Conservation (phyloP, 495 filamentous ascomycete genomes). For the Aspergillus asperescens region DNA sequence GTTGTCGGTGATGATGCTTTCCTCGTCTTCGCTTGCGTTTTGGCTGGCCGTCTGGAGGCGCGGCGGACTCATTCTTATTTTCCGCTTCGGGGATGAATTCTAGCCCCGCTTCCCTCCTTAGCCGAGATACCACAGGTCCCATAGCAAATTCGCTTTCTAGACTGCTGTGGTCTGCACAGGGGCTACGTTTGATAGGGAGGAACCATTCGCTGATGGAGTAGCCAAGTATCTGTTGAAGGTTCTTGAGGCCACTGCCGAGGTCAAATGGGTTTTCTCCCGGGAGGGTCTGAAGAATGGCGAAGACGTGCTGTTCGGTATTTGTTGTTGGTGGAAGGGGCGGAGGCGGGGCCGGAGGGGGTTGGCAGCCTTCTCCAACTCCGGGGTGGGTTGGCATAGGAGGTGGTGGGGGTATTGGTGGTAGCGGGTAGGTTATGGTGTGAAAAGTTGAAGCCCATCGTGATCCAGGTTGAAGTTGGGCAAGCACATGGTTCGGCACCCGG, state of each 20-base stretch:
- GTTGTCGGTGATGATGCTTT: constrained; percentile 7
- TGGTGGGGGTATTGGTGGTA: constrained; percentile 15
- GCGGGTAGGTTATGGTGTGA: constrained; percentile 45
- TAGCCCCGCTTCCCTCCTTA: constrained; percentile 46
- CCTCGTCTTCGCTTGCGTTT: constrained; percentile 13
- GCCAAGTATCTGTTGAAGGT: constrained; percentile 74
- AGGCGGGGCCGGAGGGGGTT: neutral
- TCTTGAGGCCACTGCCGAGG: constrained; percentile 53
- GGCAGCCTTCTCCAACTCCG: constrained; percentile 3
- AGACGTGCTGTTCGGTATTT: constrained; percentile 49
- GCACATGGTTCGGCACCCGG: constrained; percentile 52
- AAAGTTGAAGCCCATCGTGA: constrained; percentile 41
- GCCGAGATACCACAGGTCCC: constrained; percentile 48
- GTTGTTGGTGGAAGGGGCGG: neutral
- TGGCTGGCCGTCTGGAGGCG: neutral
- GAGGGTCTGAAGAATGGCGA: constrained; percentile 67
- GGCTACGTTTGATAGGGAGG: constrained; percentile 61
- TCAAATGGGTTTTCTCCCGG: constrained; percentile 79
- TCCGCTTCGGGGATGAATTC: constrained; percentile 1
- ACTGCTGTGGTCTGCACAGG: constrained; percentile 51
- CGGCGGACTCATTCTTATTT: neutral
- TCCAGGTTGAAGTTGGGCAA: constrained; percentile 32
- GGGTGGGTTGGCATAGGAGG: constrained; percentile 3
- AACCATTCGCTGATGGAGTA: constrained; percentile 65
- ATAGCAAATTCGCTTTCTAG: constrained; percentile 43